A percentile compares a stretch with the other conserved stretches of the same genome.
Conservation (phyloP, 108 stramenopile genomes). For the Pseudonitzschia delicatissima region DNA sequence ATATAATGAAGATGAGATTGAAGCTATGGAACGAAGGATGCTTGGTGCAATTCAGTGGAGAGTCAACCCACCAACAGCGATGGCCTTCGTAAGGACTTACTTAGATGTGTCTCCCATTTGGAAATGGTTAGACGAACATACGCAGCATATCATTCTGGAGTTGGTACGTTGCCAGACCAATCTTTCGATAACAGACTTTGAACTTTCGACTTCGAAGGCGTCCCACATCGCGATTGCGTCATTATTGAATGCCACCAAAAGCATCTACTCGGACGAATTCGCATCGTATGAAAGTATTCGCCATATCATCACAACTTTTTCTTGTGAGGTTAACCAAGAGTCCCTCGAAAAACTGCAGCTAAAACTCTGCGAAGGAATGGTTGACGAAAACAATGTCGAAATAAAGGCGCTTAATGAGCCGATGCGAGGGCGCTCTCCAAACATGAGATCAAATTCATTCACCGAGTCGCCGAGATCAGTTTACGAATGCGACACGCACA, state of each 20-base stretch:
- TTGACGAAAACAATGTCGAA: neutral
- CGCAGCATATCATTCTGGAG: conserved; percentile 16
- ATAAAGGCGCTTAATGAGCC: neutral
- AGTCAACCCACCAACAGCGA: conserved; percentile 44
- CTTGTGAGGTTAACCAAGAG: neutral
- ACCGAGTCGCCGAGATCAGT: neutral
- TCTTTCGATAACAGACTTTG: conserved; percentile 33
- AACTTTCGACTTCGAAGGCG: conserved; percentile 19
- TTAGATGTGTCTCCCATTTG: conserved; percentile 3
- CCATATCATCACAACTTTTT: neutral
- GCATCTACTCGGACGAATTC: conserved; percentile 1
- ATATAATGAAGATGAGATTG: conserved; percentile 43
- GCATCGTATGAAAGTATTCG: neutral
- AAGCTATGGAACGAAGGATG: conserved; percentile 42
- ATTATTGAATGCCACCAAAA: conserved; percentile 41
- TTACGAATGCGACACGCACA: too few species aligned
- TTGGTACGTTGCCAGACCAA: conserved; percentile 38
- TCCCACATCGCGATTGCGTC: conserved; percentile 40
- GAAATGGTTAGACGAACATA: conserved; percentile 8
- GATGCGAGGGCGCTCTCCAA: neutral
- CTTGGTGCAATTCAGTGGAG: conserved; percentile 46
- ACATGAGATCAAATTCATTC: neutral
- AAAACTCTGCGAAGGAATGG: conserved; percentile 2
- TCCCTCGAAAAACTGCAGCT: neutral
- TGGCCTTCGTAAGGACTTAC: conserved; percentile 13